Conservation (phyloP, 2,329 filamentous ascomycete genomes). For the Pseudogymnoascus sp. region DNA sequence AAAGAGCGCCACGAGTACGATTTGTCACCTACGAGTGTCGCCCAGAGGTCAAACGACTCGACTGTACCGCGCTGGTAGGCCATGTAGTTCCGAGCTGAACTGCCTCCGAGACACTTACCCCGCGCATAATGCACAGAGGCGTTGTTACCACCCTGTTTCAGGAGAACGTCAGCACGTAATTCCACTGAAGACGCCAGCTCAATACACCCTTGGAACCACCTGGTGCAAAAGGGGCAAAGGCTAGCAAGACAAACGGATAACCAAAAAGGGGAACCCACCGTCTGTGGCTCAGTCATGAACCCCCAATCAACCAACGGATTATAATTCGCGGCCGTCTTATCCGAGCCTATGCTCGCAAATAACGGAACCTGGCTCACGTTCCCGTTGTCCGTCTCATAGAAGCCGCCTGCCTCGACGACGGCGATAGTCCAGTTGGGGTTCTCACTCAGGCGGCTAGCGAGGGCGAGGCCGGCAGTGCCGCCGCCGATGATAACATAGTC, state of each 20-base stretch:
- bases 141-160: constrained; percentile 15
- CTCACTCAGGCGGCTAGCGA: constrained; percentile 34
- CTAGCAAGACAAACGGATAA: background rate
- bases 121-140: constrained; percentile 24
- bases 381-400: constrained; percentile 18
- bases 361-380: constrained; percentile 13
- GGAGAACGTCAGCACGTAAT: constrained; percentile 13
- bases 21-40: constrained; percentile 35
- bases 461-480: constrained; percentile 34
- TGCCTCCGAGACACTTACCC: constrained; percentile 28
- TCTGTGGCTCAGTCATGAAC: constrained; percentile 25
- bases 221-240: background rate
- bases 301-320: constrained; percentile 24
- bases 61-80: constrained; percentile 32
- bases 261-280: constrained; percentile 11
- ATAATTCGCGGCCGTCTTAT: background rate
- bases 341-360: background rate
- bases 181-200: too few relatives aligned
- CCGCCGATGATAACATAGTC: constrained; percentile 38
- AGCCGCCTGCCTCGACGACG: constrained; percentile 36
- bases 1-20: constrained; percentile 36
- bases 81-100: constrained; percentile 28
- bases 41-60: constrained; percentile 30
- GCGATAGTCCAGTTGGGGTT: constrained; percentile 30
- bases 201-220: background rate